These are phyloP conservation scores for Cytidiella melzeri DNA, from an alignment of 768 basidiomycete genomes.

Conservation along the genomic window DNA sequence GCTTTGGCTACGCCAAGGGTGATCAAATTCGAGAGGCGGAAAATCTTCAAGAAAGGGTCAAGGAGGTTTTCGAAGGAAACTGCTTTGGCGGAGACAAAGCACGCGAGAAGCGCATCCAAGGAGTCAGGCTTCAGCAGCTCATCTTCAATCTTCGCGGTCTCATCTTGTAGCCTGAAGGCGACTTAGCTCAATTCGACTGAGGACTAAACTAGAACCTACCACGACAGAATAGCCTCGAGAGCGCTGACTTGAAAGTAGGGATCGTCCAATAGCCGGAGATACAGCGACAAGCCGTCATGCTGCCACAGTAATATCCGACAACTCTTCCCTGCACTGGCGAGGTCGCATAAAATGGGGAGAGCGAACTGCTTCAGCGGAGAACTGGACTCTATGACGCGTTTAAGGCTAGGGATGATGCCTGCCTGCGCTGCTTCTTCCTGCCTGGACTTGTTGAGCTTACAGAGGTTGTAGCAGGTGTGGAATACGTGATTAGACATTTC, in stretches of 20 bases:
- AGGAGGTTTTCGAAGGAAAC: conserved; percentile 90
- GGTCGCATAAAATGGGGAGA: conserved; percentile 91
- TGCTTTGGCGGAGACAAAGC: conserved; percentile 81
- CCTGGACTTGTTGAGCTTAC: conserved; percentile 86
- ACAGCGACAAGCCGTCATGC: conserved; percentile 82
- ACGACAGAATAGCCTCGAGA: conserved; percentile 83
- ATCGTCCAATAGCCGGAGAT: conserved; percentile 71
- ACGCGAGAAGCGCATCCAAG: conserved; percentile 62
- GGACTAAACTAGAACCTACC: conserved; percentile 41
- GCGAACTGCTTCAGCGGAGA: conserved; percentile 97
- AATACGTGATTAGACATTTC: conserved; percentile 97
- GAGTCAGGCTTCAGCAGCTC: conserved; percentile 63
- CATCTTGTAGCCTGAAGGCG: conserved; percentile 78
- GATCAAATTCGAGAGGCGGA: conserved; percentile 68
- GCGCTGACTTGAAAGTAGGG: conserved; percentile 92
- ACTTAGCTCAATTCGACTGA: no score
- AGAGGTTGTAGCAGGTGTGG: conserved; percentile 96
- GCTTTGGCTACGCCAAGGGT: conserved; percentile 76
- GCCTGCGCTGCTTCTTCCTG: conserved; percentile 98
- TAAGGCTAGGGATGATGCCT: conserved; percentile 88
- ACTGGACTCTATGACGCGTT: conserved; percentile 79
- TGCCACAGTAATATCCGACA: conserved; percentile 90
- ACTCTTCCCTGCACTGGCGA: conserved; percentile 91
- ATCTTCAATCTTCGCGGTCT: conserved; percentile 90
- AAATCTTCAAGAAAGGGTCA: conserved; percentile 89